Conservation (phyloP, 352 stramenopile genomes). For the Lagenidium sp. region DNA sequence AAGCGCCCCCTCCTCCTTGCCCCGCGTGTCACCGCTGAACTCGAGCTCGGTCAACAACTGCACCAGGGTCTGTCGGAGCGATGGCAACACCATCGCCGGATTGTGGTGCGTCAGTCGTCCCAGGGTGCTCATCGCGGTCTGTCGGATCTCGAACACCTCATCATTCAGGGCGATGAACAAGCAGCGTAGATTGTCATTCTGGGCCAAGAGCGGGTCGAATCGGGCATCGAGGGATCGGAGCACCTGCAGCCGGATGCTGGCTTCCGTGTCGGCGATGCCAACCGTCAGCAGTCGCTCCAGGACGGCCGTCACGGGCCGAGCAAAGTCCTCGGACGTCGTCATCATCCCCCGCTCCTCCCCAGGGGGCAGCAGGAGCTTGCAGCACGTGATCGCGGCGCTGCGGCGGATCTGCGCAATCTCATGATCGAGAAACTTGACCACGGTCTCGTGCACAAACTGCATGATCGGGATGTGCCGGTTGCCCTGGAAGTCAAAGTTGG, state of each 20-base stretch:
- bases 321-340: constrained; percentile 69
- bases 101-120: constrained; percentile 82
- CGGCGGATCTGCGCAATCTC: constrained; percentile 80
- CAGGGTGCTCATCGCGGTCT: constrained; percentile 84
- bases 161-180: constrained; percentile 86
- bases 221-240: constrained; percentile 70
- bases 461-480: constrained; percentile 83
- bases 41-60: constrained; percentile 82
- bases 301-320: constrained; percentile 58
- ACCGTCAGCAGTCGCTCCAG: constrained; percentile 75
- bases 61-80: constrained; percentile 76
- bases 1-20: constrained; percentile 77
- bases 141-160: constrained; percentile 82
- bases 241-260: constrained; percentile 75
- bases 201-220: constrained; percentile 69
- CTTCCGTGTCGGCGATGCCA: constrained; percentile 81
- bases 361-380: constrained; percentile 67
- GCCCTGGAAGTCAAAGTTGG: constrained; percentile 81
- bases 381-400: constrained; percentile 82
- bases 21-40: constrained; percentile 72
- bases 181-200: constrained; percentile 80
- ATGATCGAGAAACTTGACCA: constrained; percentile 84
- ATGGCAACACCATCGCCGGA: constrained; percentile 69
- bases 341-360: constrained; percentile 53
- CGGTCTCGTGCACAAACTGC: constrained; percentile 82